Conservation (phyloP, 495 filamentous ascomycete genomes). For the Trichoderma reesei region DNA sequence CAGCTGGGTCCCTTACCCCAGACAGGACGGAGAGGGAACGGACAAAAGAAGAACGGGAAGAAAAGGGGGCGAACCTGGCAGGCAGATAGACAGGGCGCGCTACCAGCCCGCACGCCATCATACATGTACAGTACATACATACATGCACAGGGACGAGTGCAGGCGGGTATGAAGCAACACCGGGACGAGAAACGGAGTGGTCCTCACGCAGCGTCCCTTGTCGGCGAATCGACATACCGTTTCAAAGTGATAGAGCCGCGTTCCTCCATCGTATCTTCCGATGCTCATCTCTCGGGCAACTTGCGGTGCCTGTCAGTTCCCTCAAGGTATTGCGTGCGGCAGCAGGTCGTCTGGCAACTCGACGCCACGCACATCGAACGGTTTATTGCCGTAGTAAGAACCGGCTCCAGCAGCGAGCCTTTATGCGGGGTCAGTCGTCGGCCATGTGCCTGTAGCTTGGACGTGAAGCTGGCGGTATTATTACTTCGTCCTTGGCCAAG, state of each 20-base stretch:
- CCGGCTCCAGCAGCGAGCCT: constrained; percentile 1
- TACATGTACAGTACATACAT: too few relatives aligned
- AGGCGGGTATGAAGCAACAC: neutral
- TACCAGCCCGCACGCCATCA: neutral
- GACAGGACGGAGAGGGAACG: too few relatives aligned
- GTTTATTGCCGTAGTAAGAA: constrained; percentile 5
- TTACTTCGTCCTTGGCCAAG: too few relatives aligned
- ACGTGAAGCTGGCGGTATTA: too few relatives aligned
- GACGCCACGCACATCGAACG: neutral
- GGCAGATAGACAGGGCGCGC: neutral
- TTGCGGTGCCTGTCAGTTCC: neutral
- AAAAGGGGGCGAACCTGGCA: neutral
- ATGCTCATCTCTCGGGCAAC: constrained; percentile 1
- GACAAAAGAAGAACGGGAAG: too few relatives aligned
- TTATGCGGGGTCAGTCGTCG: constrained; percentile 1
- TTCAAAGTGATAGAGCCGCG: neutral
- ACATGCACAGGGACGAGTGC: too few relatives aligned
- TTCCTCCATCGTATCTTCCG: neutral
- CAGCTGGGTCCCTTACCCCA: neutral
- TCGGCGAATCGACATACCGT: constrained; percentile 1
- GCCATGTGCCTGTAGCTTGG: neutral
- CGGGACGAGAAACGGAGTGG: neutral
- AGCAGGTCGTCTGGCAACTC: neutral
- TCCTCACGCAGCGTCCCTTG: neutral
- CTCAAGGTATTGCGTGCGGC: neutral